Percentiles rank a stretch among this genome's conserved stretches.
phyloP scores from a whole-genome alignment of 768 basidiomycete species.

The Lactarius evosmus region DNA sequence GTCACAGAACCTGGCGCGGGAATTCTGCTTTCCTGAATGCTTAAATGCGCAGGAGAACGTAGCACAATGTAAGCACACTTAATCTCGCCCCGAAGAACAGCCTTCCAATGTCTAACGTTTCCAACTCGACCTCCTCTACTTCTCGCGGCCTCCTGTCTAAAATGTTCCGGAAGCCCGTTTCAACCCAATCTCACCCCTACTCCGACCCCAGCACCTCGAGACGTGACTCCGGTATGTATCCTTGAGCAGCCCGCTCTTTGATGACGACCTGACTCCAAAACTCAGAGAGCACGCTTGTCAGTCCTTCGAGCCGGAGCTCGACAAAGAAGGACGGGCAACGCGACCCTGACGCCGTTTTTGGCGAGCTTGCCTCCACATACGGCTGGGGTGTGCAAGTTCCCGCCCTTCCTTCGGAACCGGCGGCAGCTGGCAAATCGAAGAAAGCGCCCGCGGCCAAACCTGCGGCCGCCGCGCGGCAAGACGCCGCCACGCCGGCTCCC shows the following conservation, averaged over 20 bases:
- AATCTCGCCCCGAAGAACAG: not conserved
- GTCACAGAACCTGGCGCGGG: not conserved
- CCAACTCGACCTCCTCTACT: not conserved
- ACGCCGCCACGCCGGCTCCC: not conserved
- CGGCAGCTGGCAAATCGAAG: not conserved
- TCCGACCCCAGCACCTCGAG: not conserved
- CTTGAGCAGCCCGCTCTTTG: not conserved
- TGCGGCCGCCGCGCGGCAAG: not conserved
- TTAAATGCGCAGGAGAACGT: not conserved
- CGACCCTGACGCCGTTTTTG: not conserved
- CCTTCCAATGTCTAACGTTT: not conserved
- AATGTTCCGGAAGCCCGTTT: conserved; percentile 1
- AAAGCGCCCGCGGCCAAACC: not conserved
- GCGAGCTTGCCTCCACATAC: not conserved
- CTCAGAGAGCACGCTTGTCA: not conserved
- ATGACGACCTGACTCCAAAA: not conserved
- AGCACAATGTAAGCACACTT: not conserved
- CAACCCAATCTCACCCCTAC: not conserved
- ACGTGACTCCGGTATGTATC: conserved; percentile 1
- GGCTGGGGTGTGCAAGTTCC: not conserved
- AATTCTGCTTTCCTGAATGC: not conserved
- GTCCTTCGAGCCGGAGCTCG: not conserved
- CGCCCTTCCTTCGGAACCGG: not conserved
- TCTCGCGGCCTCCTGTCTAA: not conserved
- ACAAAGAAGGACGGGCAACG: not conserved